A percentile compares a stretch with the other conserved stretches of the same genome.
These are phyloP conservation scores for Cladosporium sp. DNA, from an alignment of 2,329 filamentous ascomycete genomes.

Conservation along the genomic window DNA sequence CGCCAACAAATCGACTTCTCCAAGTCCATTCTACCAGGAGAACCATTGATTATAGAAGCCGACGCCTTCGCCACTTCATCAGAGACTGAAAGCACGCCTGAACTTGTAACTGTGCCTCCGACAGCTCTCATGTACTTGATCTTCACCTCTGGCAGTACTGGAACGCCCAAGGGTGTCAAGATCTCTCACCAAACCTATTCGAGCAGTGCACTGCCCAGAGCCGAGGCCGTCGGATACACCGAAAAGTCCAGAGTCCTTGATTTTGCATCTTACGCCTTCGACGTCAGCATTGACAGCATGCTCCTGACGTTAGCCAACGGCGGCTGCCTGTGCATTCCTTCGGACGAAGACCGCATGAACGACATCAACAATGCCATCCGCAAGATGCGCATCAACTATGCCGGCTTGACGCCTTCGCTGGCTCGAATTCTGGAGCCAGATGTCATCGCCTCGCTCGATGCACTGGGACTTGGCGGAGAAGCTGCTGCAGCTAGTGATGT, in stretches of 20 bases:
- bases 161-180: slow-evolving; percentile 21
- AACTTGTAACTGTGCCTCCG: slow-evolving; percentile 13
- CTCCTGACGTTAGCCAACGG: slow-evolving; percentile 22
- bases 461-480: slow-evolving; percentile 37
- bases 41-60: slow-evolving; percentile 20
- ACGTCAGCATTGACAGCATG: slow-evolving; percentile 21
- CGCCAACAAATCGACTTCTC: slow-evolving; percentile 21
- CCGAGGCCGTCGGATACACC: slow-evolving; percentile 6
- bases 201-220: slow-evolving; percentile 49
- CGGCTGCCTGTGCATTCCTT: slow-evolving; percentile 27
- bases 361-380: slow-evolving; percentile 46
- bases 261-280: slow-evolving; percentile 22
- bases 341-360: slow-evolving; percentile 23
- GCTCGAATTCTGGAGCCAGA: slow-evolving; percentile 41
- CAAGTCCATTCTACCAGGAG: slow-evolving; percentile 21
- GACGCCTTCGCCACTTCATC: neutral
- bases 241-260: slow-evolving; percentile 16
- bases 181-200: slow-evolving; percentile 54
- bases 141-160: slow-evolving; percentile 25
- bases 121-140: slow-evolving; percentile 25
- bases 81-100: neutral
- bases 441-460: slow-evolving; percentile 43
- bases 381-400: slow-evolving; percentile 42
- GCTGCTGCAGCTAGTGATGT: slow-evolving; percentile 83
- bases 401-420: slow-evolving; percentile 48